Evolutionary conservation across 2,329 filamentous ascomycete species (phyloP), one percentile per base, ranked within the genome.

Genomic region (Cercospora zeina): DNA sequence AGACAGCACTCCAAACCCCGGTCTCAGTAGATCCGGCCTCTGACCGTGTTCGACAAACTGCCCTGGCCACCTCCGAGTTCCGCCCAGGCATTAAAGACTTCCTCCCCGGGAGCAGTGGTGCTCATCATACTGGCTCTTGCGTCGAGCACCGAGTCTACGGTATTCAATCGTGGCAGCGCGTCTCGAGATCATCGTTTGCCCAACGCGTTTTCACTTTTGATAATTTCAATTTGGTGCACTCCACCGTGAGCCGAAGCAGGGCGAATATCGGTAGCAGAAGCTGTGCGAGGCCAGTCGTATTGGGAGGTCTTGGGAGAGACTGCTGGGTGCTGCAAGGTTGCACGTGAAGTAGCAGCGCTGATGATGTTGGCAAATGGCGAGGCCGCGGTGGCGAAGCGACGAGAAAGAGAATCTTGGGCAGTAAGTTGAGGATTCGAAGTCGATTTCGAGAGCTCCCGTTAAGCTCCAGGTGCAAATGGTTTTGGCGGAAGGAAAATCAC

Each of bases 1-100:
- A 49, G 13, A 49, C 42, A 49, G 42, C 21, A 49, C 42, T 30
- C 11, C 21, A 49, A 49, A 13, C 14, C 21, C 42, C 13, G 19
- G 27, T 30, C 49, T 53, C n/a, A 53, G 49, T 33, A 45, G 7
- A 42, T 47, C 31, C 49, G 27, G n/a, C 49, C 31, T 8, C 37
- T 63, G 16, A 58, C 39, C 54, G 54, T 63, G n/a, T 58, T 63
- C 37, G 49, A 33, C 30, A 63, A 27, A 42, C 58, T 61, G 19
- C 64, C 64, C 33, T 57, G 60, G 16, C 62, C 64, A 14, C 79
- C 79, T 7, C 79, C 79, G 24, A 81, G 63, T 60, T 76, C 79
- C 10, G 77, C 77, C 79, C 79, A 81, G 14, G 79, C 79, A 59
- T 77, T 77, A 30, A 80, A 68, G 7, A 81, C 77, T 64, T 81